Conservation (phyloP, 1,139 yeast species). For the Trichomonascaceae sp. region DNA sequence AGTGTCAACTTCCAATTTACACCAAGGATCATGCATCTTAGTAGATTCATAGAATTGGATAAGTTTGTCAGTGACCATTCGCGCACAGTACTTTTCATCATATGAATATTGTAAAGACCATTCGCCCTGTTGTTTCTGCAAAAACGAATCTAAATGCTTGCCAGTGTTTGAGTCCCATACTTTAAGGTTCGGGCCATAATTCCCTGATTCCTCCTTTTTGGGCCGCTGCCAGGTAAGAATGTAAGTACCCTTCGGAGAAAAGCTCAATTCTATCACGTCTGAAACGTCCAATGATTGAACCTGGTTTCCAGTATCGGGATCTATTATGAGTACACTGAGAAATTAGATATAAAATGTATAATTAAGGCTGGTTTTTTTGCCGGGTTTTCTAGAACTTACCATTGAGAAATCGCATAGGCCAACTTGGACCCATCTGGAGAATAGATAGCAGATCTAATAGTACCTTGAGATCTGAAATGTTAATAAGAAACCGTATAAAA, state of each 20-base stretch:
- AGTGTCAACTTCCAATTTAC: conserved; percentile 52
- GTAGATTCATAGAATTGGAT: conserved; percentile 63
- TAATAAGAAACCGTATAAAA: background rate
- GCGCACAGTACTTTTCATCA: conserved; percentile 68
- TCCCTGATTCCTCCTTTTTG: conserved; percentile 49
- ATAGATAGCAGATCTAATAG: conserved; percentile 37
- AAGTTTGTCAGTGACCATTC: conserved; percentile 46
- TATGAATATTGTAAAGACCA: conserved; percentile 88
- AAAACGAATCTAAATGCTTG: conserved; percentile 56
- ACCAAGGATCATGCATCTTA: conserved; percentile 53
- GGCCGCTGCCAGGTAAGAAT: conserved; percentile 93
- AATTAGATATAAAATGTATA: conserved; percentile 2
- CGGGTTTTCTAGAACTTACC: conserved; percentile 10
- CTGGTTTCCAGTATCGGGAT: conserved; percentile 46
- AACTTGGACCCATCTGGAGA: conserved; percentile 43
- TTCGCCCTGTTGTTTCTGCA: conserved; percentile 77
- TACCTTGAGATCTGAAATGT: conserved; percentile 7
- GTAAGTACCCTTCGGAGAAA: conserved; percentile 84
- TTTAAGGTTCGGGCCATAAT: conserved; percentile 70
- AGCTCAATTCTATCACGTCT: conserved; percentile 74
- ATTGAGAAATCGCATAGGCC: conserved; percentile 41
- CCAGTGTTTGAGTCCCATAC: conserved; percentile 51
- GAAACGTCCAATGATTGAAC: conserved; percentile 43
- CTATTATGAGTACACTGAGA: conserved; percentile 46
- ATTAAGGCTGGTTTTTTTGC: background rate